Conservation (phyloP, 2,329 filamentous ascomycete genomes). For the Colletotrichum gigasporum region DNA sequence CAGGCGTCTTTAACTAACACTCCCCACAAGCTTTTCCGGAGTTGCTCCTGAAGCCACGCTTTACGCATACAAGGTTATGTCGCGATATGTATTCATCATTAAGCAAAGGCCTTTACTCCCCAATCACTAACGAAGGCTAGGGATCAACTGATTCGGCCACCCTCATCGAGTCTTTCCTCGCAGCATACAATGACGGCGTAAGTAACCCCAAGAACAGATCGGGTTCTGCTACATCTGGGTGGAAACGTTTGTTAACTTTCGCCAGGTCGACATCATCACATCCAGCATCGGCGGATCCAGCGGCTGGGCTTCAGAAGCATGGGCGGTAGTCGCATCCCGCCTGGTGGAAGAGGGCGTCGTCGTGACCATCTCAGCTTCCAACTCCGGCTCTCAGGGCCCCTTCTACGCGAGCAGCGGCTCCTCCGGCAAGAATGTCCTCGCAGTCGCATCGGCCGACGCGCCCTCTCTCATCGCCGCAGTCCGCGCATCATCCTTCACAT, state of each 20-base stretch:
- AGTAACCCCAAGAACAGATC: too few species aligned
- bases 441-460: constrained; percentile 51
- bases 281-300: constrained; percentile 48
- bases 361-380: constrained; percentile 60
- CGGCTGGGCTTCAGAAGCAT: constrained; percentile 52
- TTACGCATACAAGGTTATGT: constrained; percentile 41
- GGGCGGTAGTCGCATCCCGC: constrained; percentile 51
- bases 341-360: constrained; percentile 57
- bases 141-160: constrained; percentile 16
- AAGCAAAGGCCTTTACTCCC: too few species aligned
- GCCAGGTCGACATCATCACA: constrained; percentile 50
- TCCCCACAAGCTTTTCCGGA: constrained; percentile 26
- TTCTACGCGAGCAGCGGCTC: constrained; percentile 55
- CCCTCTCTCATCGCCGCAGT: constrained; percentile 1
- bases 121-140: background rate
- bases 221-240: too few species aligned
- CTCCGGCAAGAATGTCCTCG: constrained; percentile 51
- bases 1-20: background rate
- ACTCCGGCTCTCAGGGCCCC: constrained; percentile 57
- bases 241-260: too few species aligned
- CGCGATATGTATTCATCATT: background rate
- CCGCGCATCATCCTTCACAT: constrained; percentile 43
- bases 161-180: constrained; percentile 45
- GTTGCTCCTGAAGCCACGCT: constrained; percentile 42
- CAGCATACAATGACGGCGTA: constrained; percentile 45